These are phyloP conservation scores for Rauvolfia tetraphylla DNA, from an alignment of 257 asterid genomes.

Conservation along the genomic window DNA sequence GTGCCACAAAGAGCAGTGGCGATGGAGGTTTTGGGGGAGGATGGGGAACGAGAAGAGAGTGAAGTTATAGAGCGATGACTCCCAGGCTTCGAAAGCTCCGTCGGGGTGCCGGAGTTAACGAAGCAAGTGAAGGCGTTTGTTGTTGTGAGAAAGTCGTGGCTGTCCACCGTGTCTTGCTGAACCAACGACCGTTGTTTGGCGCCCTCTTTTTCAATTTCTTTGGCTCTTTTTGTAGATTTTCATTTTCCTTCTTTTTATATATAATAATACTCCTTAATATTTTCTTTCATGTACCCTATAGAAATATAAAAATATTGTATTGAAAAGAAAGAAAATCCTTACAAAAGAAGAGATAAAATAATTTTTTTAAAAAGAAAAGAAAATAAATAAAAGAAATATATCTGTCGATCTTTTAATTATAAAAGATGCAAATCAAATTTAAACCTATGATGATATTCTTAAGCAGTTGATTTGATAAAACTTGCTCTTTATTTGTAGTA, in stretches of 20 bases:
- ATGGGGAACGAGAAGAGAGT: conserved; percentile 11
- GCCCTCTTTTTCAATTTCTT: background rate
- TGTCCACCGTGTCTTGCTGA: conserved; percentile 14
- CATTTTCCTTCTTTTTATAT: background rate
- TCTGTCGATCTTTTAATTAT: too few species aligned
- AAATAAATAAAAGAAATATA: too few species aligned
- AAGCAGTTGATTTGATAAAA: too few species aligned
- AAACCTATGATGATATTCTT: too few species aligned
- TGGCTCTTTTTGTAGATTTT: background rate
- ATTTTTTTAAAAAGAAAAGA: too few species aligned
- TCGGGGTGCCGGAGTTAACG: conserved; percentile 65
- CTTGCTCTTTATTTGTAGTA: too few species aligned
- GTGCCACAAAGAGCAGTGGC: background rate
- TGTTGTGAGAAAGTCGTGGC: background rate
- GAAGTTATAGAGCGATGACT: conserved; percentile 25
- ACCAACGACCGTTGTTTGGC: conserved; percentile 18
- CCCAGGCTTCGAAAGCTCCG: conserved; percentile 67
- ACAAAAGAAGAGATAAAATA: too few species aligned
- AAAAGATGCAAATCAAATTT: too few species aligned
- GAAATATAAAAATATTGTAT: too few species aligned
- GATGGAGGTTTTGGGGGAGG: background rate
- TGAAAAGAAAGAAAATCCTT: too few species aligned
- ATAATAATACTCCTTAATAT: background rate
- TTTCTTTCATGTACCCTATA: too few species aligned
- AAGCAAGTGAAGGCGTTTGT: conserved; percentile 23